Base-by-base conservation (phyloP, 495 filamentous ascomycete species). In the Penicillium samsonianum region DNA sequence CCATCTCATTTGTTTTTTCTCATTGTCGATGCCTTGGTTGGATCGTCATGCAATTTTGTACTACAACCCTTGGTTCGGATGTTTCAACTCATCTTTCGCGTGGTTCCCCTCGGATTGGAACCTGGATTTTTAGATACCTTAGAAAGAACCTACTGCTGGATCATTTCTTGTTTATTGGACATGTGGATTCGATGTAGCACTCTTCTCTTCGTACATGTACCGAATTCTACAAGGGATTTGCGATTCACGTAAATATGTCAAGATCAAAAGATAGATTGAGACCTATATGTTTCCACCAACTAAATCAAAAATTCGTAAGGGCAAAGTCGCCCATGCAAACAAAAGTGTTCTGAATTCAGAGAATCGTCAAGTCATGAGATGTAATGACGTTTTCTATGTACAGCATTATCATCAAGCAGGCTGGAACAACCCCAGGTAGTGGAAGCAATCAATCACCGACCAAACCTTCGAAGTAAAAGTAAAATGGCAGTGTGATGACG, bases 341-440 rank as follows among this genome's bases (percentile, higher is more conserved):
- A 38, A 35, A 40, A 38, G 31, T 16, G 20, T 40, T 20, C 14
- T 23, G 25, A 49, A 50, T 23, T 57, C 45, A 40, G 35, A 23
- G 45, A 57, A 57, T 57, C 54, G 35, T 57, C 45, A 42, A 53
- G 10, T 56, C 35, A 62, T 63, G 50, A 47, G 45, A 65, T 54
- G 53, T 33, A 59, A 42, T 61, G 55, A 56, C 44, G 58, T 57
- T 53, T 31, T 63, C 56, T 70, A 72, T 72, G 65, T 70, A 70
- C 65, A 70, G 54, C 38, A 60, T 58, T 55, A 49, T 50, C 55
- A 65, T 65, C 43, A 53, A 58, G 42, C 38, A 46, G 6, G 16
- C 9, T 25, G 9, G 19, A 33, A 31, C n/a, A 37, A 33, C 30
- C 17, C 37, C 23, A 8, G 8, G 16, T 12, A 19, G 30, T 33